Conservation (phyloP, 345 rosid species). For the Camelina laxa region DNA sequence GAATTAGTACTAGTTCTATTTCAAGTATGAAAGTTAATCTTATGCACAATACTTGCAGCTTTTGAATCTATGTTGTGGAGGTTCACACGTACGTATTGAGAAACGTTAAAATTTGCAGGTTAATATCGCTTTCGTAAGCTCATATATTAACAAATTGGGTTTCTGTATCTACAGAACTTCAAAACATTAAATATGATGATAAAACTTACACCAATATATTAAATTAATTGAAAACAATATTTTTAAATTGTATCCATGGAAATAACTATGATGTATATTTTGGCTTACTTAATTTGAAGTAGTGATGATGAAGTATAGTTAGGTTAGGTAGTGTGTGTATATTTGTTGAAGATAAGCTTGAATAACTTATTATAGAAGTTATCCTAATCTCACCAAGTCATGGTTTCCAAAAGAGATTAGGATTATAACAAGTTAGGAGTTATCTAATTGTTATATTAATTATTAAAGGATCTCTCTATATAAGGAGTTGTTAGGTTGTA, state of each 20-base stretch:
- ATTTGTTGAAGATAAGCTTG: too few species aligned
- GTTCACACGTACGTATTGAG: slow-evolving; percentile 6
- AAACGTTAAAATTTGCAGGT: slow-evolving; percentile 2
- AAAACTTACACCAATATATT: neutral
- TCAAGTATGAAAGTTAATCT: neutral
- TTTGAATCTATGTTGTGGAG: neutral
- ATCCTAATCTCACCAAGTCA: too few species aligned
- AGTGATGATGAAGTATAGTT: slow-evolving; percentile 3
- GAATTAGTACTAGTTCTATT: neutral
- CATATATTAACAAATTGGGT: neutral
- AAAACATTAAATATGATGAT: too few species aligned
- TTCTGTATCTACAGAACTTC: neutral
- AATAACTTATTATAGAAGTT: too few species aligned
- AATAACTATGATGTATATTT: slow-evolving; percentile 5
- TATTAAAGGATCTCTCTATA: too few species aligned
- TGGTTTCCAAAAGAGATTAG: too few species aligned
- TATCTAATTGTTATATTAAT: too few species aligned
- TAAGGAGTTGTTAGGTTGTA: too few species aligned
- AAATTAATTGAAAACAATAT: neutral
- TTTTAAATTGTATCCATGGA: too few species aligned
- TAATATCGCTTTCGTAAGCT: slow-evolving; percentile 28
- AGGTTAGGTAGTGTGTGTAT: slow-evolving; percentile 1
- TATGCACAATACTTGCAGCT: neutral
- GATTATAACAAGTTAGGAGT: too few species aligned
- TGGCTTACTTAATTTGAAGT: neutral